Evolutionary conservation across 164 flowering plant genomes (phyloP).

Genomic region (Magnolia sinica): DNA sequence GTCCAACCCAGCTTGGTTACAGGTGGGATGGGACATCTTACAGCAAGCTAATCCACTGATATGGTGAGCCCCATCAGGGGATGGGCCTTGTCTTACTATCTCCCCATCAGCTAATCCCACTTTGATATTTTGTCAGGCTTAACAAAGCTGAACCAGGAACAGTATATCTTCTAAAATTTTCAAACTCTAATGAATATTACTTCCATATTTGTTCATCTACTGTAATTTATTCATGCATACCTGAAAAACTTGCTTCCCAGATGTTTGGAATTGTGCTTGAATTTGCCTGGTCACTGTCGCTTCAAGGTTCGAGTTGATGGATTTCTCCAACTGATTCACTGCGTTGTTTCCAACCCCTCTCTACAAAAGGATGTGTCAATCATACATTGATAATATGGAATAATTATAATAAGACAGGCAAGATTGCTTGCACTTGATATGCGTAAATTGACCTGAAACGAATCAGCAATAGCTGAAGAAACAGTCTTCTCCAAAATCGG

Average conservation of each 20-base stretch:
- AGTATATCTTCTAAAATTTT: too few species aligned
- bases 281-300: constrained; percentile 82
- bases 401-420: background rate
- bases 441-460: constrained; percentile 67
- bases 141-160: too few species aligned
- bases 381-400: constrained; percentile 4
- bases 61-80: too few species aligned
- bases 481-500: constrained; percentile 73
- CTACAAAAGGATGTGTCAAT: constrained; percentile 36
- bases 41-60: too few species aligned
- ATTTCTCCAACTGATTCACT: constrained; percentile 81
- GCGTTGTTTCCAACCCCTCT: constrained; percentile 91
- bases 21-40: too few species aligned
- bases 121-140: too few species aligned
- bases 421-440: too few species aligned
- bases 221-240: constrained; percentile 20
- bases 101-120: too few species aligned
- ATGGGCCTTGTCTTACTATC: too few species aligned
- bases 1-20: too few species aligned
- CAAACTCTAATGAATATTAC: too few species aligned
- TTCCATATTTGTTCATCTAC: too few species aligned
- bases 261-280: constrained; percentile 88
- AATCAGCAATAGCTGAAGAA: constrained; percentile 60
- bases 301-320: constrained; percentile 76
- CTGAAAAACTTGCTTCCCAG: constrained; percentile 92